Conservation (phyloP, 208 protist genomes). For the Naegleria lovaniensis region DNA sequence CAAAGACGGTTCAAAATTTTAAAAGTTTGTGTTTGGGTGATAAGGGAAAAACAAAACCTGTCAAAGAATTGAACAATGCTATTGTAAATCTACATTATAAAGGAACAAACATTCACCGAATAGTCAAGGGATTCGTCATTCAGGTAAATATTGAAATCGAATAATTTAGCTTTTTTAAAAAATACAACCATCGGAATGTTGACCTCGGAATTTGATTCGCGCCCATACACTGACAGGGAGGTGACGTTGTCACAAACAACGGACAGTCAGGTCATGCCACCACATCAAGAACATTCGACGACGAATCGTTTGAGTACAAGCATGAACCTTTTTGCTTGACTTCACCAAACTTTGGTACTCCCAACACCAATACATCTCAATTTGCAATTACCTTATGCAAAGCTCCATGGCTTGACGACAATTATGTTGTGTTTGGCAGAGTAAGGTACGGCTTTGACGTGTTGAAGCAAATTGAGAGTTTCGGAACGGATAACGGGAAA, state of each 20-base stretch:
- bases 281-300: constrained; percentile 70
- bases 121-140: background rate
- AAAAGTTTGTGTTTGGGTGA: background rate
- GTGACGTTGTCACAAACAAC: constrained; percentile 84
- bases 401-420: constrained; percentile 64
- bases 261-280: constrained; percentile 85
- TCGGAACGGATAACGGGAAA: background rate
- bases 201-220: background rate
- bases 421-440: constrained; percentile 75
- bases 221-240: constrained; percentile 14
- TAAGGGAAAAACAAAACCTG: background rate
- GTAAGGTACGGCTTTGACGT: constrained; percentile 20
- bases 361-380: constrained; percentile 84
- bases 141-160: background rate
- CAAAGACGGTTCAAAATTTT: background rate
- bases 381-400: constrained; percentile 78
- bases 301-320: constrained; percentile 86
- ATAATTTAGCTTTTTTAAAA: too few relatives aligned
- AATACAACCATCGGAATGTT: too few relatives aligned
- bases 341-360: constrained; percentile 69
- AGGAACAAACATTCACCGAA: background rate
- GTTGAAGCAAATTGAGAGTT: background rate
- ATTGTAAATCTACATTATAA: background rate
- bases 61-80: background rate
- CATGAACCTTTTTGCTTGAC: constrained; percentile 48